phyloP scores from a whole-genome alignment of 192 early-diverging fungal genomes.

The Coemansia sp. region DNA sequence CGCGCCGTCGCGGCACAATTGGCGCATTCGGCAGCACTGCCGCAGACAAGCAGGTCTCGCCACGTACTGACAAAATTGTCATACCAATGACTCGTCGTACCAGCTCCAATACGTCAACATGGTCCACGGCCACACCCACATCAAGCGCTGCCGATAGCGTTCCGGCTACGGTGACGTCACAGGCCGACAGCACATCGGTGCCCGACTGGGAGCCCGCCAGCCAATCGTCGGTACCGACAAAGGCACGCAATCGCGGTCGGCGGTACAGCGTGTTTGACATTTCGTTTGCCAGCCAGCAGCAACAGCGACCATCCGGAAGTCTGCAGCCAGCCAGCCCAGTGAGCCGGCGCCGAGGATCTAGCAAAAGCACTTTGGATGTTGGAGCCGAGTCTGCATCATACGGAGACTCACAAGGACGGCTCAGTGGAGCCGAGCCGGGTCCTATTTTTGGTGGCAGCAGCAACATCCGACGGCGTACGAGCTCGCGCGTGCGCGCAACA shows the following conservation, averaged over 20 bases:
- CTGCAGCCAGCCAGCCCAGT: background rate
- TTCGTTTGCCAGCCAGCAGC: conserved; percentile 29
- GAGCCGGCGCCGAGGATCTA: conserved; percentile 2
- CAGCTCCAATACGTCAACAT: conserved; percentile 42
- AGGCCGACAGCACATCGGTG: conserved; percentile 10
- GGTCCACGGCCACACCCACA: conserved; percentile 41
- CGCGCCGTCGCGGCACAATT: conserved; percentile 28
- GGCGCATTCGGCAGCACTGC: conserved; percentile 6
- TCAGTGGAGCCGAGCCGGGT: background rate
- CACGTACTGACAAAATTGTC: conserved; percentile 3
- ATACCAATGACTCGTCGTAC: conserved; percentile 24
- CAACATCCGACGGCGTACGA: conserved; percentile 7
- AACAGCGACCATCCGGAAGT: background rate
- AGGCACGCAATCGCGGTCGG: conserved; percentile 22
- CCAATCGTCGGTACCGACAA: conserved; percentile 8
- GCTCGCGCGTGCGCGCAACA: background rate
- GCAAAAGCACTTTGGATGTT: conserved; percentile 1
- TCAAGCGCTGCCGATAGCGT: conserved; percentile 15
- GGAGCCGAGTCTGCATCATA: background rate
- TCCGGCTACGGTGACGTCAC: conserved; percentile 3
- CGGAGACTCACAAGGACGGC: background rate
- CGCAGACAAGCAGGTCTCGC: conserved; percentile 12
- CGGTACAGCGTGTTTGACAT: conserved; percentile 53
- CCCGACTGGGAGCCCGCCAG: conserved; percentile 27
- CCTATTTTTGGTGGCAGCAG: conserved; percentile 2